These are phyloP conservation scores for Phytophthora kernoviae DNA, from an alignment of 352 stramenopile genomes.

Conservation along the genomic window DNA sequence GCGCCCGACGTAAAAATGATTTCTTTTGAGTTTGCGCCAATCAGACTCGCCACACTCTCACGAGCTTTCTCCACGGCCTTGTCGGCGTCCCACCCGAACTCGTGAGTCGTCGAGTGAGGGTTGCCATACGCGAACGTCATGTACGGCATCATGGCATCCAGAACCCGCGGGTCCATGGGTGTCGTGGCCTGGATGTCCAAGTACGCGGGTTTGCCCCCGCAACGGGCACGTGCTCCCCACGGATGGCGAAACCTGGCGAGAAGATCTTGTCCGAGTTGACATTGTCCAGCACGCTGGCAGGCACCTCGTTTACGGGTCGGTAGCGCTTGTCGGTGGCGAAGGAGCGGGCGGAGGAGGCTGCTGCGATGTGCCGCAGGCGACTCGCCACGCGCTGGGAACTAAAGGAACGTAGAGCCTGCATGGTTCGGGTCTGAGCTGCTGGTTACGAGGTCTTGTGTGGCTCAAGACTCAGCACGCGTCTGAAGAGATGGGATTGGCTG, in stretches of 20 bases:
- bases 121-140: slow-evolving; percentile 98
- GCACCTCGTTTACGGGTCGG: slow-evolving; percentile 79
- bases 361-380: slow-evolving; percentile 4
- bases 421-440: slow-evolving; percentile 12
- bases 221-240: slow-evolving; percentile 57
- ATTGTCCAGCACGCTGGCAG: slow-evolving; percentile 87
- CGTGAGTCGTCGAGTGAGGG: slow-evolving; percentile 98
- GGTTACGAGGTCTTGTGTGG: too few relatives aligned
- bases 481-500: slow-evolving; percentile 8
- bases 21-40: slow-evolving; percentile 96
- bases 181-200: slow-evolving; percentile 98
- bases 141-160: slow-evolving; percentile 99
- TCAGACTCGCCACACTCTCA: slow-evolving; percentile 91
- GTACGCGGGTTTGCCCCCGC: slow-evolving; percentile 90
- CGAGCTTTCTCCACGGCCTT: slow-evolving; percentile 93
- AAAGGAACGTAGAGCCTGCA: slow-evolving; percentile 31
- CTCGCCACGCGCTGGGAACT: slow-evolving; percentile 11
- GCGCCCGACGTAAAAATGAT: slow-evolving; percentile 99
- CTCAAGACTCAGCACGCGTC: neutral
- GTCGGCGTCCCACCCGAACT: slow-evolving; percentile 98
- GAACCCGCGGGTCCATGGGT: slow-evolving; percentile 97
- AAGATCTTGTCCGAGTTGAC: slow-evolving; percentile 79
- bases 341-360: slow-evolving; percentile 8
- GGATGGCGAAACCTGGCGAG: slow-evolving; percentile 82
- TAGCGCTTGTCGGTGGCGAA: slow-evolving; percentile 83